Evolutionary conservation across 2,329 filamentous ascomycete genomes (phyloP).

Genomic region (Xylariaceae sp.): DNA sequence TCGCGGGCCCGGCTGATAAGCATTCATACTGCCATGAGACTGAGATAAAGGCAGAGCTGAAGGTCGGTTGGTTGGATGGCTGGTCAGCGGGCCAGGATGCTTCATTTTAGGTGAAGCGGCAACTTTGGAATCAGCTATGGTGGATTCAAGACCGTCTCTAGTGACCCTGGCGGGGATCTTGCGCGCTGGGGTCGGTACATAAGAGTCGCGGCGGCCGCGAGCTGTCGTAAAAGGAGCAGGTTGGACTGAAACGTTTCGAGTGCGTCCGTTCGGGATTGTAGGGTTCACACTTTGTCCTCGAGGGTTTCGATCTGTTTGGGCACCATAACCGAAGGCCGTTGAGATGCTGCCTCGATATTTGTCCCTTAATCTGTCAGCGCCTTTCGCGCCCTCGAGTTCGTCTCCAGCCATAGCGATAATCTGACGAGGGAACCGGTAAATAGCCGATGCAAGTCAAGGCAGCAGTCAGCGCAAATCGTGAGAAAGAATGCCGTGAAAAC

Average conservation of each 20-base stretch:
- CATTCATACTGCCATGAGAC: conserved; percentile 6
- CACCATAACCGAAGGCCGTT: background rate
- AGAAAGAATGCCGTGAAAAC: background rate
- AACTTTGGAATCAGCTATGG: conserved; percentile 21
- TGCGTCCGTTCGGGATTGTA: background rate
- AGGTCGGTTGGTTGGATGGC: conserved; percentile 8
- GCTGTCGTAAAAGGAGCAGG: conserved; percentile 13
- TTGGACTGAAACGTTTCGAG: background rate
- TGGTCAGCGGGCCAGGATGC: conserved; percentile 15
- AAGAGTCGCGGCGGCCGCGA: conserved; percentile 4
- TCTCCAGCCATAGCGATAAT: background rate
- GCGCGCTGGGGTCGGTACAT: conserved; percentile 18
- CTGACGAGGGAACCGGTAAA: background rate
- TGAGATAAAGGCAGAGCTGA: conserved; percentile 5
- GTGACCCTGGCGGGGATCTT: conserved; percentile 25
- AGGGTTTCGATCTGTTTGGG: background rate
- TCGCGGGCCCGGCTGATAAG: background rate
- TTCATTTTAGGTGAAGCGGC: conserved; percentile 17
- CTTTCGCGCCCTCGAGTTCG: background rate
- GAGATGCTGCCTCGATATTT: background rate
- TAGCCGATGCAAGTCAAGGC: background rate
- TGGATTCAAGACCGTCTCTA: conserved; percentile 19
- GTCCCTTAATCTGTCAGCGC: background rate
- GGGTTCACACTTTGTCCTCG: background rate
- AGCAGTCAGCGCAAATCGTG: background rate